Conservation (phyloP, 78 protist genomes). For the Tieghemostelium lacteum region DNA sequence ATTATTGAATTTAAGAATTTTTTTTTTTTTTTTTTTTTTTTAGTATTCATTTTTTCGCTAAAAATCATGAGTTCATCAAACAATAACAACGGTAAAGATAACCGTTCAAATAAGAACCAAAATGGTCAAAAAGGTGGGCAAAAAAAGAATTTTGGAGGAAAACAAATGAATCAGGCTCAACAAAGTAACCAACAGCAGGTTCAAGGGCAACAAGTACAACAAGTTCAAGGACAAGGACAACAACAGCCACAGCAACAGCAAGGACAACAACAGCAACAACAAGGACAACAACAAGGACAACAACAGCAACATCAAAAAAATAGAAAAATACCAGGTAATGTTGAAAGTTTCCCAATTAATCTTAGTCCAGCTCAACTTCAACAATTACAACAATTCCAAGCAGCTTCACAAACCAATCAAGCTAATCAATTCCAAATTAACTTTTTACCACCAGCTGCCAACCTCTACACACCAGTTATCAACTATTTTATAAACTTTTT, state of each 20-base stretch:
- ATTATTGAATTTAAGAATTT: not conserved
- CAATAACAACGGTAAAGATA: not conserved
- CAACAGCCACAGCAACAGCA: conserved; percentile 15
- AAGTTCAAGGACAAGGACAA: not conserved
- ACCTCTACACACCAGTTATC: conserved; percentile 59
- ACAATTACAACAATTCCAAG: conserved; percentile 38
- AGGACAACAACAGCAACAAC: conserved; percentile 6
- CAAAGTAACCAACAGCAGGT: conserved; percentile 34
- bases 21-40: not conserved
- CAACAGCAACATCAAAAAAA: conserved; percentile 28
- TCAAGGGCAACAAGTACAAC: conserved; percentile 6
- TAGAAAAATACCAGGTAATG: conserved; percentile 59
- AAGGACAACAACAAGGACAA: conserved; percentile 1
- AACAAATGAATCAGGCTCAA: conserved; percentile 3
- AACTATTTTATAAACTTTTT: conserved; percentile 50
- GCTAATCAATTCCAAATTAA: conserved; percentile 29
- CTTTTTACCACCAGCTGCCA: conserved; percentile 70
- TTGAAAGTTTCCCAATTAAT: conserved; percentile 58
- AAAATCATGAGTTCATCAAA: no score
- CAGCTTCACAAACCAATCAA: conserved; percentile 9
- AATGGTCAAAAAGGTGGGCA: conserved; percentile 12
- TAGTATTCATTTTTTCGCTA: not conserved
- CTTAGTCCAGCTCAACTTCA: conserved; percentile 52
- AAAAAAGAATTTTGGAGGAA: conserved; percentile 11
- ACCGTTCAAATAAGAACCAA: not conserved